Evolutionary conservation across 139 green algal genomes (phyloP).

Genomic region (Chlamydomonas sphaeroides): DNA sequence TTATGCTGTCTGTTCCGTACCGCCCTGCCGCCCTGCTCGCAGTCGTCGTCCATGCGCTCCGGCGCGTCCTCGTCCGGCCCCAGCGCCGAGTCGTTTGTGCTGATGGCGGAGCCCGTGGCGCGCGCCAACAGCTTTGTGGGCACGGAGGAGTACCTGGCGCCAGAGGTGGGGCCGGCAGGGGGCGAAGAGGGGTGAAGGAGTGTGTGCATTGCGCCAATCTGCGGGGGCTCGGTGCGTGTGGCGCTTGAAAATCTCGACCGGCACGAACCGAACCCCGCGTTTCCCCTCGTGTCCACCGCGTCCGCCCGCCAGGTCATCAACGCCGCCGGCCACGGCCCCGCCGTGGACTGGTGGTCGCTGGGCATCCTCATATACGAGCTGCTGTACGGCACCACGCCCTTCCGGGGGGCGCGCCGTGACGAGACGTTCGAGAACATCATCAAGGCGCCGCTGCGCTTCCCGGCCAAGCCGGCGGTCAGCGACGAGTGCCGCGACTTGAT

Average conservation of each 20-base stretch:
- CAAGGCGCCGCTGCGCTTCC: slow-evolving; percentile 85
- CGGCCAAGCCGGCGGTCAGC: slow-evolving; percentile 64
- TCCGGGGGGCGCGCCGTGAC: slow-evolving; percentile 81
- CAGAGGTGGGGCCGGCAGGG: too few relatives aligned
- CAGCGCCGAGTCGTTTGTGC: slow-evolving; percentile 24
- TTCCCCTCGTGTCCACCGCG: not conserved
- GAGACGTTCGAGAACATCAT: slow-evolving; percentile 97
- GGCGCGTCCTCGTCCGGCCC: not conserved
- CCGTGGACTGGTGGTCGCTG: slow-evolving; percentile 91
- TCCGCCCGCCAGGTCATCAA: not conserved
- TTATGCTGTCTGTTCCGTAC: too few relatives aligned
- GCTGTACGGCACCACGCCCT: slow-evolving; percentile 89
- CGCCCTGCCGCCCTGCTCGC: not conserved
- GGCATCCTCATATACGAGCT: slow-evolving; percentile 98
- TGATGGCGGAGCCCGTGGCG: slow-evolving; percentile 86
- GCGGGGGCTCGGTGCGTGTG: too few relatives aligned
- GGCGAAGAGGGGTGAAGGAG: too few relatives aligned
- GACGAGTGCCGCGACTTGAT: slow-evolving; percentile 39
- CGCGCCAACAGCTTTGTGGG: slow-evolving; percentile 94
- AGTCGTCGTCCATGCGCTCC: not conserved
- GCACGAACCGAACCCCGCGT: too few relatives aligned
- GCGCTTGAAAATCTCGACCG: too few relatives aligned
- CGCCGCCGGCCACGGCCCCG: not conserved
- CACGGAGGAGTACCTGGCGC: slow-evolving; percentile 92
- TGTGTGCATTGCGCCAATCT: too few relatives aligned